Evolutionary conservation across 768 basidiomycete species (phyloP), one percentile per base, ranked within the genome.

Genomic region (Rhodocollybia butyracea): DNA sequence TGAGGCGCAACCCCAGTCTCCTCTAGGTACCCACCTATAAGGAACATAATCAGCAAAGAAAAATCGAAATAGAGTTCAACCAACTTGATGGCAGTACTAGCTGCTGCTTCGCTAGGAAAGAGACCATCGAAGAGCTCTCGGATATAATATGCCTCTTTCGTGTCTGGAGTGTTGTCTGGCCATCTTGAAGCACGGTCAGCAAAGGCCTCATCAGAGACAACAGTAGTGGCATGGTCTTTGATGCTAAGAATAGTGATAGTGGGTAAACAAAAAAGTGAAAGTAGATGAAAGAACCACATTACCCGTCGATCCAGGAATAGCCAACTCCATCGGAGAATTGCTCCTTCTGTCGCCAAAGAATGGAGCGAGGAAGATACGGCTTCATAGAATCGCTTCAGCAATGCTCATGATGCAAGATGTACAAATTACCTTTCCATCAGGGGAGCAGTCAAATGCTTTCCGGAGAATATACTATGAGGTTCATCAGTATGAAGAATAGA

Each of bases 291-390:
- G 36, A 22, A 24, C 60, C 80, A 40, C n/a, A n/a, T n/a, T 64
- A 90, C 90, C 94, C 93, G 64, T 98, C 95, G 65, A 98, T 98
- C 95, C 96, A 98, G 30, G 94, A 95, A 73, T 97, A 98, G 30
- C 96, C 95, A 53, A 97, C 94, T 52, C 97, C 97, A 65, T 99
- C 97, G 2, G 95, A 98, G 76, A 99, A 99, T 65, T 98, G 95
- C 73, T 99, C 97, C 70, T 99, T 99, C 70, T 99, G 97, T 55
- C 97, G 82, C 97, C 97, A 99, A 39, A 99, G 78, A 64, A 99
- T 98, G 15, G 90, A 91, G 55, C 80, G 80, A 12, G 97, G 97
- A 50, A 99, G 84, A 73, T 98, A 99, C 1, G 93, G 88, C 88
- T 93, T 64, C 45, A 57, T 30, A 38, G 34, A 27, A 51, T 8